Percentiles rank a stretch among this genome's conserved stretches.
Conservation (phyloP, 352 stramenopile species). For the Thraustotheca clavata region DNA sequence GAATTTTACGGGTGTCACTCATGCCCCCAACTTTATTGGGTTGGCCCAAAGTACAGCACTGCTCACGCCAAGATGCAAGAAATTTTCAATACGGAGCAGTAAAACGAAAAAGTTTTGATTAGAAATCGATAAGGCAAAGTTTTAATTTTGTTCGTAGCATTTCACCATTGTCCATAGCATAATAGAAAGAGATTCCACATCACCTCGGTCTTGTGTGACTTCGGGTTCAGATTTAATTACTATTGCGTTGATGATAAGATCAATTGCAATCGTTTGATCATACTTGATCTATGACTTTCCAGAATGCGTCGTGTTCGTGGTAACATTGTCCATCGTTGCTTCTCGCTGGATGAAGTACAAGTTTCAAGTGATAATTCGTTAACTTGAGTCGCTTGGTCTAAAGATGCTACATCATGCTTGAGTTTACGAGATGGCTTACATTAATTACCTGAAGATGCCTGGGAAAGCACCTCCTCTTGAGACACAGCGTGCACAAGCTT, state of each 20-base stretch:
- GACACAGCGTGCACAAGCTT: too few relatives aligned
- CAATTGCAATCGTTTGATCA: background rate
- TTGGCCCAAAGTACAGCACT: slow-evolving; percentile 60
- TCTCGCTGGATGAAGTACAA: too few relatives aligned
- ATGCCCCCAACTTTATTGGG: slow-evolving; percentile 70
- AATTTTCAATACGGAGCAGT: slow-evolving; percentile 1
- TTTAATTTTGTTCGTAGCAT: background rate
- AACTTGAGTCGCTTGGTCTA: too few relatives aligned
- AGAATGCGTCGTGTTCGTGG: slow-evolving; percentile 4
- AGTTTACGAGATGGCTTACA: too few relatives aligned
- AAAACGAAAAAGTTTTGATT: background rate
- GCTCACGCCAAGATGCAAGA: slow-evolving; percentile 19
- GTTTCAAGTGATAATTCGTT: too few relatives aligned
- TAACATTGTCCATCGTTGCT: slow-evolving; percentile 7
- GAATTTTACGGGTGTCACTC: slow-evolving; percentile 61
- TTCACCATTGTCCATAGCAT: slow-evolving; percentile 9
- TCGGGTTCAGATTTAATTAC: background rate
- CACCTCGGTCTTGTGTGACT: background rate
- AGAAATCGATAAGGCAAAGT: background rate
- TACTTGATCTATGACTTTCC: background rate
- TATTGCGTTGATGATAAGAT: background rate
- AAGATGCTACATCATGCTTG: too few relatives aligned
- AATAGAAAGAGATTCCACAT: background rate
- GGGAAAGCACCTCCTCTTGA: too few relatives aligned
- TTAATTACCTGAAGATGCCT: too few relatives aligned